Base-by-base conservation (phyloP, 495 filamentous ascomycete species). In the Penicillium macrosclerotiorum region DNA sequence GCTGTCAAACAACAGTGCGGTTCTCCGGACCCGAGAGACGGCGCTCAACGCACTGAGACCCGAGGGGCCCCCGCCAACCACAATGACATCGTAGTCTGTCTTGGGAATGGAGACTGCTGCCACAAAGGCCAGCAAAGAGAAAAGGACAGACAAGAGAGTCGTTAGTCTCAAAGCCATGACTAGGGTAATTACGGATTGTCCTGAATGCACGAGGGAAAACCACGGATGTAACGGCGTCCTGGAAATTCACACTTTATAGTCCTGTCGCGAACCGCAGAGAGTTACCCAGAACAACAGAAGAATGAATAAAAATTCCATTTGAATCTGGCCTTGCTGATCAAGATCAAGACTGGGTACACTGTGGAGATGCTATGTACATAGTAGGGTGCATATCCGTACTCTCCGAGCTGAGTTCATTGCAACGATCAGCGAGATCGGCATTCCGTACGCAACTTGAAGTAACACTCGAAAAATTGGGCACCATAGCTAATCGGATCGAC, bases 1-100 rank as follows among this genome's bases (percentile, higher is more conserved):
- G 26, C 73, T 77, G 54, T 82, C 79, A 50, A 81, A 75, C 37
- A 82, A 47, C 13, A 77, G 62, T 3, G 75, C 69, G 17, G 63
- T 73, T 5, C 79, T 64, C 4, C 71, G 68, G 8, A 81, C 78
- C 5, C 79, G 72, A 8, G 73, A 75, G 8, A 82, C 70, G 47
- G 74, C 76, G 51, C 79, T 82, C 18, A 77, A 48, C 8, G 73
- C 72, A 29, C 57, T 66, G 2, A 77, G 65, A 6, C 73, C 63
- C 43, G 59, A 62, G 51, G 55, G 60, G 11, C 54, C 55, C 20
- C 59, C 66, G 7, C 68, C 66, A 8, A 69, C 57, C 1, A 69
- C 42, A n/a, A 68, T 60, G 17, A 65, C 62, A 45, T 67, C 63
- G 49, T 63, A 67, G 33, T 60, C 53, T 8, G 63, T 62, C 43